These are phyloP conservation scores for Euphorbia lathyris DNA, from an alignment of 345 rosid genomes.

Conservation along the genomic window DNA sequence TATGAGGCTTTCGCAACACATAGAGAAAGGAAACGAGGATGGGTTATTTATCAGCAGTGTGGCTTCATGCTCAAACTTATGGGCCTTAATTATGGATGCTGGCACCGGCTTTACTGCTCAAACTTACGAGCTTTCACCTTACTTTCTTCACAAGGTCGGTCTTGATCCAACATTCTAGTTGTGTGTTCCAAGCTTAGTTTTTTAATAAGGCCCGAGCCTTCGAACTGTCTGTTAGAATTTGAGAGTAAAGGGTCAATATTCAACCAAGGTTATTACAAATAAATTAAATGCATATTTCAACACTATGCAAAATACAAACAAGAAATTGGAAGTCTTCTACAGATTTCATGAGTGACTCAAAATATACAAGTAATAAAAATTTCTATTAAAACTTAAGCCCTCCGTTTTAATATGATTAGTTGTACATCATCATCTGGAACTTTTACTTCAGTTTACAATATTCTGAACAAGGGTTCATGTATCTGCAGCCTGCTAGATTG, in stretches of 20 bases:
- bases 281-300: not conserved
- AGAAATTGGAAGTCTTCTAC: not conserved
- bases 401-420: not conserved
- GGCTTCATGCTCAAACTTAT: slow-evolving; percentile 82
- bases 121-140: slow-evolving; percentile 76
- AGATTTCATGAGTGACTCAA: not conserved
- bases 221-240: not conserved
- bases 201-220: not conserved
- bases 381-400: not conserved
- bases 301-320: not conserved
- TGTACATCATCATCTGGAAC: not conserved
- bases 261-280: not conserved
- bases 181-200: not conserved
- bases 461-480: not conserved
- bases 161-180: slow-evolving; percentile 11
- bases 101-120: slow-evolving; percentile 82
- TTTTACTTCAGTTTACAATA: not conserved
- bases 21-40: slow-evolving; percentile 85
- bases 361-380: not conserved
- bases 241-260: not conserved
- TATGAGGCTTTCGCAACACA: slow-evolving; percentile 69
- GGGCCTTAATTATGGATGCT: slow-evolving; percentile 99
- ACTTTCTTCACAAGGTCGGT: slow-evolving; percentile 84
- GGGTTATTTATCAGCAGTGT: slow-evolving; percentile 88
- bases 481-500: too few relatives aligned